Conservation (phyloP, 257 asterid species). For the Nicotiana otophora region DNA sequence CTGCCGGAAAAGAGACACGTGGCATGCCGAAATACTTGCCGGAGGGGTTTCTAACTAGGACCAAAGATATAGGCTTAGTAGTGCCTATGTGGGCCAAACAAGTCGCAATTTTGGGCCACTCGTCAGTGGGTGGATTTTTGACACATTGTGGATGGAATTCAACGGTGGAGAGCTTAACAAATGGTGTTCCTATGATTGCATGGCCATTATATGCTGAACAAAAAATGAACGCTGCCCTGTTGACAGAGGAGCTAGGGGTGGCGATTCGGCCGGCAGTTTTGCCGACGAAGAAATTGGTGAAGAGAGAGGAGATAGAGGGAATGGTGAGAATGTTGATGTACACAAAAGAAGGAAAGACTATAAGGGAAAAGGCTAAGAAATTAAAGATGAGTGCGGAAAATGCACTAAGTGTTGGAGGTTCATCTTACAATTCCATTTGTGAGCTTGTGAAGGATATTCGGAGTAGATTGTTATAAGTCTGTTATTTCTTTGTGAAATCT, state of each 20-base stretch:
- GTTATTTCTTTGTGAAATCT: not conserved
- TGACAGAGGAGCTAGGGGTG: not conserved
- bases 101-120: not conserved
- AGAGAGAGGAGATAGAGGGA: not conserved
- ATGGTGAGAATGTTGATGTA: not conserved
- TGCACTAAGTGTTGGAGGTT: not conserved
- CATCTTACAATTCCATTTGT: not conserved
- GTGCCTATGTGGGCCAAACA: not conserved
- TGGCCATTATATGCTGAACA: not conserved
- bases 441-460: not conserved
- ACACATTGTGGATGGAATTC: not conserved
- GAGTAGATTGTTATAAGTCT: not conserved
- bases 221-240: not conserved
- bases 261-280: not conserved
- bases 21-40: not conserved
- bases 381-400: not conserved
- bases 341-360: not conserved
- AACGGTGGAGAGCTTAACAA: not conserved
- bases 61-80: not conserved
- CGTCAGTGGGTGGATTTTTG: not conserved
- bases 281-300: not conserved
- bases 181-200: not conserved
- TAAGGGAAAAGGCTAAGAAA: not conserved
- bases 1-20: not conserved
- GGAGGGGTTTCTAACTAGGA: not conserved